These are phyloP conservation scores for Ashbya aceris DNA, from an alignment of 1,139 yeast species.

Conservation along the genomic window DNA sequence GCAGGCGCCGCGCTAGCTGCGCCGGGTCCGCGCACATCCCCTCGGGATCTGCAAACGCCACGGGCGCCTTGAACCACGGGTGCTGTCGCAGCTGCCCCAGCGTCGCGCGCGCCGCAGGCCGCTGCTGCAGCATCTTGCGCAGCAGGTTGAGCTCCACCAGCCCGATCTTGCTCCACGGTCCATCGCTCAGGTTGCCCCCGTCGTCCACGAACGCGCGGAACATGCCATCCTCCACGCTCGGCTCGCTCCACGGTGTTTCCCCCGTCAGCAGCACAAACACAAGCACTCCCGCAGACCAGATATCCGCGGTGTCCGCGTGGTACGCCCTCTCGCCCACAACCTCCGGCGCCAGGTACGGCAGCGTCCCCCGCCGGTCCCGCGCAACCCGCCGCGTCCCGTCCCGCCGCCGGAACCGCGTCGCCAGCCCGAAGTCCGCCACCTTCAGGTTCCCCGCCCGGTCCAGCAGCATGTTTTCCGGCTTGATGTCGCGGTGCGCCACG, in stretches of 20 bases:
- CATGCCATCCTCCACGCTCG: constrained; percentile 40
- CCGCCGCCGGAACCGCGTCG: constrained; percentile 46
- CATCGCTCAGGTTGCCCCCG: constrained; percentile 36
- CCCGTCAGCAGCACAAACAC: constrained; percentile 52
- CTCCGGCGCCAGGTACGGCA: constrained; percentile 70
- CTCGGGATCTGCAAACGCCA: constrained; percentile 34
- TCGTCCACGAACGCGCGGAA: constrained; percentile 35
- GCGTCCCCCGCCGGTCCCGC: constrained; percentile 53
- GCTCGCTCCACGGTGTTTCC: constrained; percentile 60
- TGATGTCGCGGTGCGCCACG: constrained; percentile 81
- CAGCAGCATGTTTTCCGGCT: constrained; percentile 79
- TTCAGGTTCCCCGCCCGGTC: constrained; percentile 59
- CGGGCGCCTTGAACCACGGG: constrained; percentile 42
- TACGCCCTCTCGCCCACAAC: constrained; percentile 38
- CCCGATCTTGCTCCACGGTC: constrained; percentile 47
- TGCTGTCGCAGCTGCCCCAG: constrained; percentile 37
- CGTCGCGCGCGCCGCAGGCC: constrained; percentile 36
- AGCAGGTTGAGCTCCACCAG: constrained; percentile 41
- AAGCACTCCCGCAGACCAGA: constrained; percentile 60
- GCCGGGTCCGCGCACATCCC: constrained; percentile 44
- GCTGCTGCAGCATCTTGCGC: constrained; percentile 40
- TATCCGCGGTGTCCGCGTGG: constrained; percentile 45
- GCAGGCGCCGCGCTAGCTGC: constrained; percentile 35
- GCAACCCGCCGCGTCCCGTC: constrained; percentile 50
- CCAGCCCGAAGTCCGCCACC: constrained; percentile 60